Base-by-base conservation (phyloP, 768 basidiomycete genomes). In the Mycena crocata region DNA sequence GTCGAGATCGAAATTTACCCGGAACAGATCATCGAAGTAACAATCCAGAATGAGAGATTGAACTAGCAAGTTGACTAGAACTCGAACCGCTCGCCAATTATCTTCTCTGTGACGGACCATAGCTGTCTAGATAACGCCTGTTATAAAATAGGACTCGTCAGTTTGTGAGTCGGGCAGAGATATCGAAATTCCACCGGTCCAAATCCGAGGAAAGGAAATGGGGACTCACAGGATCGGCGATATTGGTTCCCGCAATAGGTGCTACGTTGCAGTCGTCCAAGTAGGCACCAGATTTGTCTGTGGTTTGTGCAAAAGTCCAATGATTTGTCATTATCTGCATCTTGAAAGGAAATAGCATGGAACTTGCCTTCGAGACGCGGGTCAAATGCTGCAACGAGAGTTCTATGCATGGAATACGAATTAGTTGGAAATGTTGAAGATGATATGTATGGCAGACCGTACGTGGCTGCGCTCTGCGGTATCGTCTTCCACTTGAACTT, bases 341-440 rank as follows among this genome's bases (percentile, higher is more conserved):
- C 31, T 3, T 5, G 35, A 3, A 35, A n/a, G n/a, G 15, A n/a
- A n/a, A n/a, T n/a, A 8, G n/a, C 12, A n/a, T 19, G 51, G n/a
- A 52, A 17, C 54, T 13, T 4, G 58, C 63, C 55, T 5, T 50
- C 24, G 0, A 64, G 31, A 5, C 31, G 37, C 3, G 56, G 55
- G 46, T 64, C 63, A 15, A 64, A 57, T 31, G 63, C 63, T 2
- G 63, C 56, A 5, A 52, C 49, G 19, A 64, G 13, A 6, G 54
- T 57, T 31, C 62, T 64, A 30, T 23, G 7, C 19, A 34, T 17
- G 10, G 4, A 24, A 17, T 45, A 9, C 23, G 17, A 21, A 13
- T 28, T 37, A 37, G 35, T 37, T n/a, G n/a, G 13, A 12, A 49
- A 30, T 19, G 30, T 13, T n/a, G n/a, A n/a, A n/a, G 5, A 1